Conservation (phyloP, 352 stramenopile genomes). For the Pythium aristosporum region DNA sequence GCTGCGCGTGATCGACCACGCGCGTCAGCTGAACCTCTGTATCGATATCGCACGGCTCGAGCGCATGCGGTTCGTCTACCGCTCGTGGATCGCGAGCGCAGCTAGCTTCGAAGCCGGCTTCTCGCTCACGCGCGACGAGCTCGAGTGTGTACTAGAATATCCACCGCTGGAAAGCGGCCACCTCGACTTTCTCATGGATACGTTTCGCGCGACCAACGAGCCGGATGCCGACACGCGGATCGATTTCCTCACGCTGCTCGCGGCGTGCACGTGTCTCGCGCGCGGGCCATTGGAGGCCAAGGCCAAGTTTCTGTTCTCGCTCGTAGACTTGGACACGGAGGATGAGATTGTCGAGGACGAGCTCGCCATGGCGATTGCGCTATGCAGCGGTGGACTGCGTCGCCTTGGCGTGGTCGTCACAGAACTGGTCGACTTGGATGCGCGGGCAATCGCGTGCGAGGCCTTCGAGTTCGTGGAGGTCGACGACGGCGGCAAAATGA, state of each 20-base stretch:
- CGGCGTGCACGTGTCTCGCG: constrained; percentile 39
- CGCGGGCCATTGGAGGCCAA: constrained; percentile 54
- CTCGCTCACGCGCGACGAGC: constrained; percentile 56
- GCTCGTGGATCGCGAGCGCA: constrained; percentile 42
- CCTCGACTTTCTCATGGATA: constrained; percentile 54
- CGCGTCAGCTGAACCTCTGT: constrained; percentile 39
- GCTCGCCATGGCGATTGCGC: constrained; percentile 60
- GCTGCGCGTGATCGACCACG: constrained; percentile 33
- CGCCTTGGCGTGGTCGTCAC: constrained; percentile 34
- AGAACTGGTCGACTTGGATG: constrained; percentile 41
- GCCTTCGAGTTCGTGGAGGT: constrained; percentile 65
- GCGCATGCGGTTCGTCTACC: constrained; percentile 57
- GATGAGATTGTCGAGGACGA: constrained; percentile 76
- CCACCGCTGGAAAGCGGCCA: constrained; percentile 24
- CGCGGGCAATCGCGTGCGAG: constrained; percentile 57
- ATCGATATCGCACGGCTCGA: constrained; percentile 50
- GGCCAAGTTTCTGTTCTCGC: constrained; percentile 55
- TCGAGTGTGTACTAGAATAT: constrained; percentile 63
- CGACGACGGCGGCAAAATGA: constrained; percentile 73
- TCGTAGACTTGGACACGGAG: constrained; percentile 73
- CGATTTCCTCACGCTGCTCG: constrained; percentile 60
- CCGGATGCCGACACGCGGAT: constrained; percentile 23
- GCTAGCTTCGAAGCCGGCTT: constrained; percentile 56
- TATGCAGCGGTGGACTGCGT: constrained; percentile 44
- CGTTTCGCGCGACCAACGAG: constrained; percentile 27